A percentile compares a stretch with the other conserved stretches of the same genome.
Evolutionary conservation across 1,284 basidiomycete genomes (phyloP).

Genomic region (Limonomyces culmigenus): DNA sequence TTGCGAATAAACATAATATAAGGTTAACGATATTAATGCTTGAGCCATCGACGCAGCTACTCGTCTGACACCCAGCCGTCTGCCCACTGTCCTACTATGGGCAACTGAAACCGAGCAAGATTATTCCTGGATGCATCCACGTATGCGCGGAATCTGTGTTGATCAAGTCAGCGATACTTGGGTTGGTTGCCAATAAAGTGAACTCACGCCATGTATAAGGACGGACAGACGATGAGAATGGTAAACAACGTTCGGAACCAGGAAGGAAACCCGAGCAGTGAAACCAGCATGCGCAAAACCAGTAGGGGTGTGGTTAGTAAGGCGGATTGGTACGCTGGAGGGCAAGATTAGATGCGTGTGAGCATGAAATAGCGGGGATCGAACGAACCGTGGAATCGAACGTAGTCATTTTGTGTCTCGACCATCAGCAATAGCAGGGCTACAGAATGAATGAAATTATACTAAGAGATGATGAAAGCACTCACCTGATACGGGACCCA

Average conservation of each 20-base stretch:
- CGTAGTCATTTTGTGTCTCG: conserved; percentile 68
- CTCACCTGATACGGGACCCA: conserved; percentile 63
- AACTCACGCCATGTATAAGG: conserved; percentile 36
- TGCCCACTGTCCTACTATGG: conserved; percentile 52
- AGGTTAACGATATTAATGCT: neutral
- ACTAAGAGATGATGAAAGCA: conserved; percentile 11
- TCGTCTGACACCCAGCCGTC: conserved; percentile 61
- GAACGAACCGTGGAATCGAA: conserved; percentile 59
- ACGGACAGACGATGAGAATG: conserved; percentile 21
- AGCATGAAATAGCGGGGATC: neutral
- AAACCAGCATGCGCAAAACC: conserved; percentile 40
- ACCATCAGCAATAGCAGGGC: conserved; percentile 53
- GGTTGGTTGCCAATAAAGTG: neutral
- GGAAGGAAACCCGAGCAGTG: conserved; percentile 28
- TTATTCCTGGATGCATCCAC: conserved; percentile 39
- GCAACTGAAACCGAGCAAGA: conserved; percentile 43
- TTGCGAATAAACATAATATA: too few species aligned
- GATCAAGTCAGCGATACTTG: conserved; percentile 6
- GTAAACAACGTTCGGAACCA: conserved; percentile 31
- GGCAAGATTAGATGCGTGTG: conserved; percentile 4
- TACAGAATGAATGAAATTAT: conserved; percentile 13
- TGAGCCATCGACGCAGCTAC: conserved; percentile 17
- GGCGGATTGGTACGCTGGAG: conserved; percentile 66
- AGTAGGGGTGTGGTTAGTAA: conserved; percentile 52
- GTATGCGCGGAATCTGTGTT: conserved; percentile 42